phyloP scores from a whole-genome alignment of 208 protist species.

The Wallacemonas sp. region DNA sequence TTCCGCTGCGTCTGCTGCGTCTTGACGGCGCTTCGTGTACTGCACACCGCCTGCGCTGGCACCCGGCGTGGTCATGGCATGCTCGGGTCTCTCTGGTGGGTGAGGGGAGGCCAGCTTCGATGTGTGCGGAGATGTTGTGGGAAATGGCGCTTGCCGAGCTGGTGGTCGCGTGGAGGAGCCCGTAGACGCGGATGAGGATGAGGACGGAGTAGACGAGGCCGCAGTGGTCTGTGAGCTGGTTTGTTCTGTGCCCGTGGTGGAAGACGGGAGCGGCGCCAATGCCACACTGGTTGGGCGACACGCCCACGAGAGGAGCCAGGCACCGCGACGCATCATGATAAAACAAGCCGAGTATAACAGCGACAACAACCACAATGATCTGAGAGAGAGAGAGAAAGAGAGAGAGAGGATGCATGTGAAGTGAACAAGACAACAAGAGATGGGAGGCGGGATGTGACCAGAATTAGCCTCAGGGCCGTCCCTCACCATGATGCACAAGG shows the following conservation, averaged over 20 bases:
- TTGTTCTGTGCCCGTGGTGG: too few species aligned
- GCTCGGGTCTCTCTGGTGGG: constrained; percentile 38
- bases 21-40: constrained; percentile 53
- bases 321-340: not conserved
- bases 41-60: constrained; percentile 78
- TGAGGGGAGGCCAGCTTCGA: constrained; percentile 14
- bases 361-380: not conserved
- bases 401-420: not conserved
- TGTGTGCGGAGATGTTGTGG: constrained; percentile 4
- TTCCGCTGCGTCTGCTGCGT: constrained; percentile 41
- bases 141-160: constrained; percentile 15
- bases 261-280: too few species aligned
- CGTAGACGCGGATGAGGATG: not conserved
- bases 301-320: not conserved
- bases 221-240: too few species aligned
- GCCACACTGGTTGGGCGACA: not conserved
- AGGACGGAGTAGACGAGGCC: not conserved
- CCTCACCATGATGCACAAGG: too few species aligned
- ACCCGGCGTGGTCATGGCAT: constrained; percentile 57
- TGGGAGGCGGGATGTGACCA: too few species aligned
- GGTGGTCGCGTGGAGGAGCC: constrained; percentile 12
- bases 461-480: too few species aligned
- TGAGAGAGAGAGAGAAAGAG: not conserved
- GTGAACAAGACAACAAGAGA: not conserved
- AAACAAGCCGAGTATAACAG: constrained; percentile 5